These are phyloP conservation scores for Gryganskiella cystojenkinii DNA, from an alignment of 192 early-diverging fungal genomes.

Conservation along the genomic window DNA sequence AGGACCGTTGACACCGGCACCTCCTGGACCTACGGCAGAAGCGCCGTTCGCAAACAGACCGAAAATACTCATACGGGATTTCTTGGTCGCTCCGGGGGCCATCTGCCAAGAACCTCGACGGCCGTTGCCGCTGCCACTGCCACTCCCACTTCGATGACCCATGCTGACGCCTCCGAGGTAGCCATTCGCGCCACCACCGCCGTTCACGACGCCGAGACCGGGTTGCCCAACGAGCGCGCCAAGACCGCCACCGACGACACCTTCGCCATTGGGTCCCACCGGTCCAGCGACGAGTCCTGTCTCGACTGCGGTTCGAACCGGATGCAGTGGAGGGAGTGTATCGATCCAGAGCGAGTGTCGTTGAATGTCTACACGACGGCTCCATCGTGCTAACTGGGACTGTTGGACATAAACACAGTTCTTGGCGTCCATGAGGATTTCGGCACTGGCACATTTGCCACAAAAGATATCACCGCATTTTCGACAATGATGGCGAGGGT, in stretches of 20 bases:
- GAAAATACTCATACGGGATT: constrained; percentile 44
- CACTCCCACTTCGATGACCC: constrained; percentile 20
- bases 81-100: constrained; percentile 20
- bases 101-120: constrained; percentile 40
- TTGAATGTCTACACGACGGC: constrained; percentile 42
- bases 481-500: constrained; percentile 45
- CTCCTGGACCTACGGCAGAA: neutral
- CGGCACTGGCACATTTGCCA: constrained; percentile 45
- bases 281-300: constrained; percentile 17
- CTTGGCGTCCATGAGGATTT: constrained; percentile 52
- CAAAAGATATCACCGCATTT: constrained; percentile 51
- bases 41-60: constrained; percentile 24
- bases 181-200: neutral
- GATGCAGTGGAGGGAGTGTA: constrained; percentile 46
- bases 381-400: constrained; percentile 48
- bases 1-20: neutral
- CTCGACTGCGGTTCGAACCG: constrained; percentile 43
- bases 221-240: constrained; percentile 27
- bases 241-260: neutral
- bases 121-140: constrained; percentile 30
- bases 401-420: constrained; percentile 53
- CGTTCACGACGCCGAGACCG: neutral
- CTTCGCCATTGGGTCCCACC: neutral
- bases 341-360: constrained; percentile 47
- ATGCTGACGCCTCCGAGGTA: constrained; percentile 9